phyloP scores from a whole-genome alignment of 2,329 filamentous ascomycete species.

The Periconia macrospinosa region DNA sequence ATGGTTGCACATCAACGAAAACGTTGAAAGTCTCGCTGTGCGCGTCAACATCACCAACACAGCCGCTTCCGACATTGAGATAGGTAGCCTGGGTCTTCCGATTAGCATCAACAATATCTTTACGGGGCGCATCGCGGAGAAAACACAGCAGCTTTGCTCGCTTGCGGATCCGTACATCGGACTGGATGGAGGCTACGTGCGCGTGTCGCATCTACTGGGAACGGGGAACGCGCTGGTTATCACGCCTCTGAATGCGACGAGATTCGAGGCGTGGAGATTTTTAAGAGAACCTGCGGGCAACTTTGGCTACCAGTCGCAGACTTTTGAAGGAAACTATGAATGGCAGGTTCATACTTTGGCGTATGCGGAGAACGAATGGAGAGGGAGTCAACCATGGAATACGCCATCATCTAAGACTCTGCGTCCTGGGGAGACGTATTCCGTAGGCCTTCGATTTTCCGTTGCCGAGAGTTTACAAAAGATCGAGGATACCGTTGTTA shows the following conservation, averaged over 20 bases:
- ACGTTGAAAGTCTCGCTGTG: constrained; percentile 54
- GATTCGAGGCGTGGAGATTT: constrained; percentile 60
- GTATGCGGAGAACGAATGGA: constrained; percentile 62
- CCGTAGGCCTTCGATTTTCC: constrained; percentile 57
- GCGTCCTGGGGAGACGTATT: constrained; percentile 48
- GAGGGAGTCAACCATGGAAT: constrained; percentile 57
- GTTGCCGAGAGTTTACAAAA: constrained; percentile 49
- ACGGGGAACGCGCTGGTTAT: constrained; percentile 58
- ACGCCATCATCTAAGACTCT: constrained; percentile 52
- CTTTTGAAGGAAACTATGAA: constrained; percentile 63
- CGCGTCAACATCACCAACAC: constrained; percentile 56
- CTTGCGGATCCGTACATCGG: constrained; percentile 64
- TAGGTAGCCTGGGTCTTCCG: constrained; percentile 62
- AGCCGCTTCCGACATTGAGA: constrained; percentile 47
- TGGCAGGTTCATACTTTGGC: constrained; percentile 60
- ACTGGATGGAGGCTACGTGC: constrained; percentile 60
- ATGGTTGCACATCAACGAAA: constrained; percentile 48
- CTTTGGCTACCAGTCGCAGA: constrained; percentile 51
- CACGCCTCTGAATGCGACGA: constrained; percentile 55
- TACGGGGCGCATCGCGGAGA: constrained; percentile 51
- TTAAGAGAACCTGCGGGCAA: constrained; percentile 47
- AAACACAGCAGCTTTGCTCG: constrained; percentile 56
- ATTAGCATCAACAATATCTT: constrained; percentile 67
- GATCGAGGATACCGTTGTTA: constrained; percentile 52
- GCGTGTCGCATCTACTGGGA: constrained; percentile 56